Base-by-base conservation (phyloP, 2,329 filamentous ascomycete genomes). In the Fusarium sp. region DNA sequence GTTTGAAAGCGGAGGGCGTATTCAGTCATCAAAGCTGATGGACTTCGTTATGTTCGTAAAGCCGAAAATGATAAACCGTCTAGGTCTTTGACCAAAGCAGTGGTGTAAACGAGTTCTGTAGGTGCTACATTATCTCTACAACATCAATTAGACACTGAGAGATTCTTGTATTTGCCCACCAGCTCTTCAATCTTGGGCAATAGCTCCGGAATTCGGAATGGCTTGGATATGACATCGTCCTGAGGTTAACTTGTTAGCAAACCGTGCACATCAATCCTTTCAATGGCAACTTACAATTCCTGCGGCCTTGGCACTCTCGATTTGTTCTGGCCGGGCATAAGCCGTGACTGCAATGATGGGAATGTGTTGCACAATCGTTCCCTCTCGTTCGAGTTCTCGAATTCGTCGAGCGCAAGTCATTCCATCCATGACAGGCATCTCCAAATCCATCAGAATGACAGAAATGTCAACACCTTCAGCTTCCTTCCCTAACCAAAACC, bases 381-480 rank as follows among this genome's bases (percentile, higher is more conserved):
- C 87, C 53, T 87, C 82, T 48, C 79, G 80, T 75, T 94, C 90
- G 19, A 92, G 81, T 62, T 90, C 85, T 19, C 92, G 85, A 53
- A 95, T 93, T 62, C 82, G 86, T 41, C 85, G 83, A 14, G 91
- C 89, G 66, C 91, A 93, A 3, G 90, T 90, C 77, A 92, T 87
- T 35, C 92, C 92, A 72, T 94, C 91, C 92, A 94, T 94, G 43
- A 93, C 85, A 2, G 92, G 92, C 92, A 94, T 94, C 73, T 94
- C 91, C 47, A 93, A 83, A 74, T 94, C 92, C 91, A 94, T 93
- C 7, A 94, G 78, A 14, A 94, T 89, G 45, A 93, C 83, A 10
- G 88, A 87, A 23, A 92, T 83, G 47, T 88, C 84, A 10, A 83
- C 78, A 4, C 83, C 83, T 15, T 81, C 78, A 17, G 76, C 61